Base-by-base conservation (phyloP, 1,284 basidiomycete genomes). In the Moniliophthora roreri region DNA sequence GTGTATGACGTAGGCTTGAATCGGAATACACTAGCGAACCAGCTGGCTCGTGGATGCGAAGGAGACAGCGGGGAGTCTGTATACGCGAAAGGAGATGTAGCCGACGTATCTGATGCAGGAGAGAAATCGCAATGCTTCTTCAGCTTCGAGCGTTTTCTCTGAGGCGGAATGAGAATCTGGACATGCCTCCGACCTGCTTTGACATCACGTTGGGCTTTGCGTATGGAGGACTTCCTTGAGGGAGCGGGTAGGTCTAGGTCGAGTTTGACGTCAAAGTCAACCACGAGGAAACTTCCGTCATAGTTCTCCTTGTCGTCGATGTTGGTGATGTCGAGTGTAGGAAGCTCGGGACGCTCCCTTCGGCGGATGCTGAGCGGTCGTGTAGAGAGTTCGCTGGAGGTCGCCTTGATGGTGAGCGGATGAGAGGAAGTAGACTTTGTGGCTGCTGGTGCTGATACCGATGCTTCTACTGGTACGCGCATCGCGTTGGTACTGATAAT, bases 11-110 rank as follows among this genome's bases (percentile, higher is more conserved):
- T 75, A 0, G 91, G 85, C 64, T 88, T 92, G 76, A 92, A 88
- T 65, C 85, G 89, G 81, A 98, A 96, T 44, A 97, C 80, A 58
- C 88, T 90, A 50, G 85, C 84, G 60, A 98, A 85, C 95, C 95
- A 98, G 53, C 83, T 85, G 46, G 89, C 83, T 67, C 88, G 90
- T 7, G 81, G 82, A 4, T 77, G 73, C 9, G 77, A 71, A 3
- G 28, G 66, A 79, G 15, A 76, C 77, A 23, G 72, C 67, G 18
- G 70, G 71, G 36, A 77, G 76, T 13, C 77, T 76, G 64, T 77
- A 44, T 46, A 53, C 16, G 51, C 18, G 35, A 46, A 46, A 36
- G 51, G 23, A 8, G 35, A 37, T 15, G 50, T 73, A 20, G 72
- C 73, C 2, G 79, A 71, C n/a, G 79, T 34, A 18, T 28, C 40